These are phyloP conservation scores for Citrus cavaleriei DNA, from an alignment of 345 rosid species.

Conservation along the genomic window DNA sequence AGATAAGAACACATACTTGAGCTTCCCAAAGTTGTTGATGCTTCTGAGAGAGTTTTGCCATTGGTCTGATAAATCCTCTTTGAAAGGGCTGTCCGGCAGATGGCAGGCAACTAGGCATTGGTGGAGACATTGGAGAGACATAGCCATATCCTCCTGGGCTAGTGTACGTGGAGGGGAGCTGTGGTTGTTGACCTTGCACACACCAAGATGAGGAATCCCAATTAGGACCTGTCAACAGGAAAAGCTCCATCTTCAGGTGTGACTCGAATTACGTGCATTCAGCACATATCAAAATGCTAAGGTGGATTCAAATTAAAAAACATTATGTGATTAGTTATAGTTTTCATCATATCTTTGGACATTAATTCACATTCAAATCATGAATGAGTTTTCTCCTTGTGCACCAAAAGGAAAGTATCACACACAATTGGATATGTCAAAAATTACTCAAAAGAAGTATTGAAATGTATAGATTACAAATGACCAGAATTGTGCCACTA, in stretches of 20 bases:
- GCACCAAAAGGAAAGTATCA: background rate
- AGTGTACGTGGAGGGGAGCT: slow-evolving; percentile 9
- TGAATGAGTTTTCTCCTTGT: background rate
- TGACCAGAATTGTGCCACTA: slow-evolving; percentile 5
- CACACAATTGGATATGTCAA: background rate
- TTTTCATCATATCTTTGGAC: background rate
- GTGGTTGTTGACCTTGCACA: slow-evolving; percentile 29
- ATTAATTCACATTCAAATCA: background rate
- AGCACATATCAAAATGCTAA: background rate
- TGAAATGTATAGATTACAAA: background rate
- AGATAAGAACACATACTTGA: slow-evolving; percentile 28
- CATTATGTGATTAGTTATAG: background rate
- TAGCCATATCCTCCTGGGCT: slow-evolving; percentile 23
- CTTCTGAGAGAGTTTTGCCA: slow-evolving; percentile 35
- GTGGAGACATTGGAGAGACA: slow-evolving; percentile 13
- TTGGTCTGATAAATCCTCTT: slow-evolving; percentile 31
- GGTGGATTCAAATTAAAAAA: background rate
- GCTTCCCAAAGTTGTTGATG: slow-evolving; percentile 46
- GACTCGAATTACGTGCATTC: background rate
- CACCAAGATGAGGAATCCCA: slow-evolving; percentile 35
- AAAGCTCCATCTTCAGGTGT: background rate
- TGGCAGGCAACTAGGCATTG: slow-evolving; percentile 9
- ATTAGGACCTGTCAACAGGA: slow-evolving; percentile 24
- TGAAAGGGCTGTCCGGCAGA: slow-evolving; percentile 20
- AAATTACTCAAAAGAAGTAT: background rate